phyloP scores from a whole-genome alignment of 306 rosid species.

The Bauhinia variegata region DNA sequence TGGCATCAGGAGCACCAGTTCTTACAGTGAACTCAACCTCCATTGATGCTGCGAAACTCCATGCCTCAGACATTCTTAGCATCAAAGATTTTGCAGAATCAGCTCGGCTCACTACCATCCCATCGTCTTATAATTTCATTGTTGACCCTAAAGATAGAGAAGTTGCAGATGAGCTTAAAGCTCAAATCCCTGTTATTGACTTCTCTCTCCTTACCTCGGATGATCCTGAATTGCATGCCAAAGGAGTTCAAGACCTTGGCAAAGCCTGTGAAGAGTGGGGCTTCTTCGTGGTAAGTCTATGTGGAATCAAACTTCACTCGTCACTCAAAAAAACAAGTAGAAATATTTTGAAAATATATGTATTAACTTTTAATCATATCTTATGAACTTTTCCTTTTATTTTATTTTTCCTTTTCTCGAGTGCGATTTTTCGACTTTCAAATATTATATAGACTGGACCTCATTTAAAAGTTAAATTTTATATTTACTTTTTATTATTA shows the following conservation, averaged over 20 bases:
- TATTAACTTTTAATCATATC: no score
- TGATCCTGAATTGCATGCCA: constrained; percentile 12
- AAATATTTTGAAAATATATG: no score
- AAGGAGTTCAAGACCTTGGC: constrained; percentile 12
- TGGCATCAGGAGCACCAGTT: background rate
- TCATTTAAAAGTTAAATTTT: no score
- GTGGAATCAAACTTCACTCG: no score
- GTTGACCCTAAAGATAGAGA: constrained; percentile 3
- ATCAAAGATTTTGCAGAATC: constrained; percentile 30
- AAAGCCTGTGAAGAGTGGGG: constrained; percentile 36
- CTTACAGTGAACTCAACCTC: background rate
- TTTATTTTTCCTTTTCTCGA: no score
- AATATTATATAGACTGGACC: no score
- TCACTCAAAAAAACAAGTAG: no score
- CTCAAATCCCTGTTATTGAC: constrained; percentile 25
- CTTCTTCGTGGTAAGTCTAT: constrained; percentile 19
- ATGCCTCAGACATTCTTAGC: background rate
- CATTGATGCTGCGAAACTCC: background rate
- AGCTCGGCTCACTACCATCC: background rate
- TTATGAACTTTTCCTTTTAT: no score
- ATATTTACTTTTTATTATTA: no score
- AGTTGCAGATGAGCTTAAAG: constrained; percentile 26
- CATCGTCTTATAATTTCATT: constrained; percentile 13
- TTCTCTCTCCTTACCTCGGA: constrained; percentile 24
- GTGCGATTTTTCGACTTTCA: no score